These are phyloP conservation scores for Aspergillus sp. DNA, from an alignment of 2,329 filamentous ascomycete genomes.

Conservation along the genomic window DNA sequence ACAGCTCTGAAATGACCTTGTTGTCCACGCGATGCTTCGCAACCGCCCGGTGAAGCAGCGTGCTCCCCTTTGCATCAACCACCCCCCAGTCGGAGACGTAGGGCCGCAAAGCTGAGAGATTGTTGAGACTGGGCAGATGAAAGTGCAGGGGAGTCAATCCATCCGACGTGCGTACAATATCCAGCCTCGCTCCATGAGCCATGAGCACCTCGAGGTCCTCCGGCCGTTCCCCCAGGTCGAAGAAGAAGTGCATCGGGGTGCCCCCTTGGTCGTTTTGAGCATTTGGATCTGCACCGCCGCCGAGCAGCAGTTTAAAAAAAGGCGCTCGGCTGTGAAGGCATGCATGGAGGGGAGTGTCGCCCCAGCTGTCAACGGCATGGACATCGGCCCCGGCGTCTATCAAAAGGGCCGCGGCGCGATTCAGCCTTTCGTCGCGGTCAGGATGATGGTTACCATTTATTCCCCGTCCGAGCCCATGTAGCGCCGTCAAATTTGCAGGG, in stretches of 20 bases:
- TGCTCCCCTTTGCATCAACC: slow-evolving; percentile 16
- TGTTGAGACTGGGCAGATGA: slow-evolving; percentile 10
- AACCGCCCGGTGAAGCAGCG: slow-evolving; percentile 15
- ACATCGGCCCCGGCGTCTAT: slow-evolving; percentile 15
- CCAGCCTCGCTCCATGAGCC: slow-evolving; percentile 14
- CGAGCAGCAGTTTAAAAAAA: neutral
- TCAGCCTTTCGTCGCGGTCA: neutral
- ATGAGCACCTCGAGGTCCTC: slow-evolving; percentile 13
- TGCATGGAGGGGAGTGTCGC: neutral
- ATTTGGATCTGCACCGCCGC: slow-evolving; percentile 9
- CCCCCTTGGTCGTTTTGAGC: slow-evolving; percentile 8
- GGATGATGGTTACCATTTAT: neutral
- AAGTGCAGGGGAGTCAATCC: slow-evolving; percentile 17
- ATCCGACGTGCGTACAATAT: slow-evolving; percentile 1
- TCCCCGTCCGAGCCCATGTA: neutral
- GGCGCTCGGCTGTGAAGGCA: neutral
- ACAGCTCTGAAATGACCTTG: slow-evolving; percentile 1
- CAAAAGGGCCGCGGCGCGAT: slow-evolving; percentile 2
- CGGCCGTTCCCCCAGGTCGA: neutral
- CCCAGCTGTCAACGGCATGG: neutral
- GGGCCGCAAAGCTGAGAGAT: slow-evolving; percentile 14
- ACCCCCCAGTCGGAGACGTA: slow-evolving; percentile 13
- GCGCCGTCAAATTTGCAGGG: neutral
- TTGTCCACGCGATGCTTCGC: neutral
- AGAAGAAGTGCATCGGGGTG: slow-evolving; percentile 13